These are phyloP conservation scores for Debaryomyces subglobosus DNA, from an alignment of 1,139 yeast genomes.

Conservation along the genomic window DNA sequence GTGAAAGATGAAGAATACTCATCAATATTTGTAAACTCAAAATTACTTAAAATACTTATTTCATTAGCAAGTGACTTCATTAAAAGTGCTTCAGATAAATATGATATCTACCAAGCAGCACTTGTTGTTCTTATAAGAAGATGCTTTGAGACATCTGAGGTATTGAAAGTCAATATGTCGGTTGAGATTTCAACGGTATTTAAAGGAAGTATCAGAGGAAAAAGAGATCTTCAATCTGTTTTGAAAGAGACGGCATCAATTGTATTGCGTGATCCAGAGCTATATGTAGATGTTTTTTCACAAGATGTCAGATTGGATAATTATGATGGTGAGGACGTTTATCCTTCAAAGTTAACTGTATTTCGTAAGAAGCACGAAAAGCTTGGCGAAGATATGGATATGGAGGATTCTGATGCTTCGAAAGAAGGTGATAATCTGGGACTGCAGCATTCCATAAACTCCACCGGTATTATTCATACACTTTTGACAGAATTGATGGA, in stretches of 20 bases:
- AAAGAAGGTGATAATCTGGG: conserved; percentile 11
- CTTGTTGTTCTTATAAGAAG: conserved; percentile 58
- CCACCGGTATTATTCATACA: conserved; percentile 64
- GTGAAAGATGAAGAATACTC: conserved; percentile 49
- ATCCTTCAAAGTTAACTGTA: conserved; percentile 21
- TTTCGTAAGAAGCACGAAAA: conserved; percentile 11
- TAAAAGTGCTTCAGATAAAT: conserved; percentile 11
- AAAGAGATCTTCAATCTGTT: conserved; percentile 53
- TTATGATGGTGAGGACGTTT: conserved; percentile 38
- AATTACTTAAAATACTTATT: conserved; percentile 27
- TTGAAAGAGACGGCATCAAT: conserved; percentile 59
- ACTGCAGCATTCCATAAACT: conserved; percentile 22
- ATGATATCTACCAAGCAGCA: conserved; percentile 18
- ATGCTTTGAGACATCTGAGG: conserved; percentile 64
- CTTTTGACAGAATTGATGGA: conserved; percentile 67
- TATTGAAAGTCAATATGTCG: conserved; percentile 52
- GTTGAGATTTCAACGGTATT: conserved; percentile 49
- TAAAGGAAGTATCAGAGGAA: conserved; percentile 23
- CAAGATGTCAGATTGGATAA: conserved; percentile 52
- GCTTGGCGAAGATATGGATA: conserved; percentile 34
- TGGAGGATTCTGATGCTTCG: conserved; percentile 32
- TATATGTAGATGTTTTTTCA: conserved; percentile 57
- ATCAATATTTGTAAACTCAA: conserved; percentile 44
- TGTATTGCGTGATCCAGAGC: conserved; percentile 60
- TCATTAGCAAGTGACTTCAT: conserved; percentile 17